Base-by-base conservation (phyloP, 352 stramenopile species). In the Pythium sp. region DNA sequence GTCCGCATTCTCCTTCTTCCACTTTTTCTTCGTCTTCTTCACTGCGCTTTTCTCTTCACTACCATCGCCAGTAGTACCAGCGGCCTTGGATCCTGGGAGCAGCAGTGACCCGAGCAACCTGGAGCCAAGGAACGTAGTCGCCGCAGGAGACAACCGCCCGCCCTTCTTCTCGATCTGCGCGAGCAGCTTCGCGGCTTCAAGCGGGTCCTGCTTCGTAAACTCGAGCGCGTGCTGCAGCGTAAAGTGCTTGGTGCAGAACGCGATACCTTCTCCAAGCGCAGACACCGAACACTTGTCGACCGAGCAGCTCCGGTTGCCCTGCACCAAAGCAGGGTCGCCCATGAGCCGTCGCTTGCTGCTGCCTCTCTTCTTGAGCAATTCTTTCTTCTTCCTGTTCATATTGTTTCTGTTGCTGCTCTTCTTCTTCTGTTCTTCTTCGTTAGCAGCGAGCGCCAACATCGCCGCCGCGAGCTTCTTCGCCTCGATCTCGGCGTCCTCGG, bases 201-300 rank as follows among this genome's bases (percentile, higher is more conserved):
- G 59, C 24, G 78, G 84, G 26, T 92, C 82, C 24, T 80, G 60
- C 46, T 78, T 73, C 28, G 79, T 72, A n/a, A 83, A 63, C 57
- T 89, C 83, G 14, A 93, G 78, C 53, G 83, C 83, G 53, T 86
- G 78, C 61, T 93, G 85, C 8, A 82, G 75, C 28, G 83, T 93
- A 38, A 91, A 81, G 55, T 92, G 86, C 30, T 73, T 62, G 4
- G 62, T 38, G 15, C 84, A 92, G 55, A 87, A 90, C 0, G 74
- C 68, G 43, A 67, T 57, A 55, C 64, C 77, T 8, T n/a, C 54
- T 43, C 54, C 54, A 26, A 90, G 65, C 30, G 72, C 75, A 6
- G 67, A 64, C 1, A 53, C 55, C 5, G 60, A 59, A 59, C 80
- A 92, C 15, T 63, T 66, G 22, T 79, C 71, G 15, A 88, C 80